phyloP scores from a whole-genome alignment of 345 rosid species.

The Lepidium africanum region DNA sequence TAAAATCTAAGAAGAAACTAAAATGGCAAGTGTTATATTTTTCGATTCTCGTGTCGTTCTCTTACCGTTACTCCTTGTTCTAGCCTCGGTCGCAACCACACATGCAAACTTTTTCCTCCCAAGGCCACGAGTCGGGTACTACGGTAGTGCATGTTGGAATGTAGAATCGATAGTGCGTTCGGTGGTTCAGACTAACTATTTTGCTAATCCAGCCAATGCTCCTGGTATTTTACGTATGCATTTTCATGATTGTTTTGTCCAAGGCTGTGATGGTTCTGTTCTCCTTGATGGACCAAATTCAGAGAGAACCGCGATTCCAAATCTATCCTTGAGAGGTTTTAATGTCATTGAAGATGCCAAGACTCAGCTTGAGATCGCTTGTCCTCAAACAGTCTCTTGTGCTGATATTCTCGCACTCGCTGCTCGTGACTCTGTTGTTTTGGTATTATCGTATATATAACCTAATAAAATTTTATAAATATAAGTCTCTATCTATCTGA shows the following conservation, averaged over 20 bases:
- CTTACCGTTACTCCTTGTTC: slow-evolving; percentile 2
- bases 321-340: slow-evolving; percentile 40
- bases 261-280: slow-evolving; percentile 45
- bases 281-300: slow-evolving; percentile 38
- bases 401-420: slow-evolving; percentile 58
- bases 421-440: slow-evolving; percentile 43
- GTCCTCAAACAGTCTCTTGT: slow-evolving; percentile 48
- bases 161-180: slow-evolving; percentile 39
- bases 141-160: slow-evolving; percentile 33
- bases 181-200: slow-evolving; percentile 29
- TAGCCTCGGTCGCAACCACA: slow-evolving; percentile 18
- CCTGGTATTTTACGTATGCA: slow-evolving; percentile 49
- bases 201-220: slow-evolving; percentile 31
- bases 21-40: not conserved
- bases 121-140: slow-evolving; percentile 27
- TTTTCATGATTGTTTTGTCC: slow-evolving; percentile 52
- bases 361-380: slow-evolving; percentile 37
- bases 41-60: not conserved
- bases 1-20: not conserved
- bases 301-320: slow-evolving; percentile 42
- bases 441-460: slow-evolving; percentile 22
- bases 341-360: slow-evolving; percentile 47
- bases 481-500: not conserved
- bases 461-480: not conserved
- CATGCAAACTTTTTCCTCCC: not conserved